Evolutionary conservation across 768 basidiomycete species (phyloP).

Genomic region (Lentinus brumalis): DNA sequence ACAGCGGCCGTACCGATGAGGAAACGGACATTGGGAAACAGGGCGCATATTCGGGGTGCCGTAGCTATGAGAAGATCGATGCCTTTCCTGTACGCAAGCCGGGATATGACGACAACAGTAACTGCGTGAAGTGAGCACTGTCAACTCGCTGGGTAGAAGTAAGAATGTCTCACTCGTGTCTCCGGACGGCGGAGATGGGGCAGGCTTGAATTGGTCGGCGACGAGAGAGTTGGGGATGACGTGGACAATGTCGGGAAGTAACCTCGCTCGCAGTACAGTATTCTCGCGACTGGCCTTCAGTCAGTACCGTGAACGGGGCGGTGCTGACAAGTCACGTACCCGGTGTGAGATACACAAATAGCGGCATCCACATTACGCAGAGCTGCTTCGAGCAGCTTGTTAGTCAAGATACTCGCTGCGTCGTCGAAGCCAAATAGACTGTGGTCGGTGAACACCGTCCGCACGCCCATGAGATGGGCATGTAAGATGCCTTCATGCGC

Average conservation of each 20-base stretch:
- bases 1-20: conserved; percentile 62
- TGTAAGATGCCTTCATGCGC: conserved; percentile 94
- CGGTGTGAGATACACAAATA: conserved; percentile 96
- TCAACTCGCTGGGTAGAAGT: neutral
- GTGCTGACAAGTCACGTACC: conserved; percentile 49
- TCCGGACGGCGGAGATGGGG: conserved; percentile 9
- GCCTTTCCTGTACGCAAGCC: conserved; percentile 94
- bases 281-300: conserved; percentile 83
- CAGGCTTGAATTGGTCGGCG: conserved; percentile 82
- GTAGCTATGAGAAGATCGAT: conserved; percentile 93
- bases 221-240: conserved; percentile 95
- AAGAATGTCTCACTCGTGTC: conserved; percentile 17
- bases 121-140: conserved; percentile 48
- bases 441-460: conserved; percentile 96
- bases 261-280: conserved; percentile 83
- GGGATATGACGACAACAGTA: conserved; percentile 87
- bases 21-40: conserved; percentile 87
- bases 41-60: conserved; percentile 83
- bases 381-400: conserved; percentile 88
- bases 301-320: neutral
- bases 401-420: conserved; percentile 95
- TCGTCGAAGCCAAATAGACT: conserved; percentile 96
- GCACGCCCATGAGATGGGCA: conserved; percentile 81
- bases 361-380: conserved; percentile 91
- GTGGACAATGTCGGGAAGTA: conserved; percentile 69